Evolutionary conservation across 2,329 filamentous ascomycete species (phyloP).

Genomic region (Colletotrichum sp.): DNA sequence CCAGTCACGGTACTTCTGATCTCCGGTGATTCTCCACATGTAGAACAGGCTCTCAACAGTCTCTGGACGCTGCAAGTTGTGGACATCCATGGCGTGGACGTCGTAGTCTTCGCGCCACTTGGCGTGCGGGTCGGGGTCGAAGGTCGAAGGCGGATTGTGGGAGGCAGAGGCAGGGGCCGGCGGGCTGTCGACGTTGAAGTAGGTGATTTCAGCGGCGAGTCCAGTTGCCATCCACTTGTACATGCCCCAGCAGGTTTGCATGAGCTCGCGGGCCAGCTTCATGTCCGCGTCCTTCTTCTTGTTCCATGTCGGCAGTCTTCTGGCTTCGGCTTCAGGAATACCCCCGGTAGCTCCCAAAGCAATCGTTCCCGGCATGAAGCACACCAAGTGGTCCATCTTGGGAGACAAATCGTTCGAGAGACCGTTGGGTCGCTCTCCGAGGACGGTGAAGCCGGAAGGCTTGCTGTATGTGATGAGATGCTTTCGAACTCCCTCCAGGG

Average conservation of each 20-base stretch:
- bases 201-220: slow-evolving; percentile 92
- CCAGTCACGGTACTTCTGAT: slow-evolving; percentile 89
- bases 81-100: slow-evolving; percentile 81
- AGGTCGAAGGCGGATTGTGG: slow-evolving; percentile 53
- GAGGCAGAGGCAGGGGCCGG: slow-evolving; percentile 65
- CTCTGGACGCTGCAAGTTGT: slow-evolving; percentile 95
- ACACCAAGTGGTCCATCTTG: slow-evolving; percentile 98
- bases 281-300: slow-evolving; percentile 86
- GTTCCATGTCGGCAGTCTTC: slow-evolving; percentile 74
- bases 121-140: slow-evolving; percentile 58
- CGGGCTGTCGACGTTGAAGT: slow-evolving; percentile 79
- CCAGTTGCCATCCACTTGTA: slow-evolving; percentile 90
- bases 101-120: slow-evolving; percentile 79
- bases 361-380: slow-evolving; percentile 96
- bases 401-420: slow-evolving; percentile 70
- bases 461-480: slow-evolving; percentile 90
- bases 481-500: slow-evolving; percentile 84
- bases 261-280: slow-evolving; percentile 84
- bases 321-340: slow-evolving; percentile 75
- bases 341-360: slow-evolving; percentile 87
- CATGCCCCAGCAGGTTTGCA: slow-evolving; percentile 98
- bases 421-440: slow-evolving; percentile 84
- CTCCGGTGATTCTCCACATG: slow-evolving; percentile 98
- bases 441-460: slow-evolving; percentile 81
- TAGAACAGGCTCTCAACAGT: slow-evolving; percentile 97